Evolutionary conservation across 192 early-diverging fungal genomes (phyloP), one percentile per base, ranked within the genome.

Genomic region (Coemansia sp.): DNA sequence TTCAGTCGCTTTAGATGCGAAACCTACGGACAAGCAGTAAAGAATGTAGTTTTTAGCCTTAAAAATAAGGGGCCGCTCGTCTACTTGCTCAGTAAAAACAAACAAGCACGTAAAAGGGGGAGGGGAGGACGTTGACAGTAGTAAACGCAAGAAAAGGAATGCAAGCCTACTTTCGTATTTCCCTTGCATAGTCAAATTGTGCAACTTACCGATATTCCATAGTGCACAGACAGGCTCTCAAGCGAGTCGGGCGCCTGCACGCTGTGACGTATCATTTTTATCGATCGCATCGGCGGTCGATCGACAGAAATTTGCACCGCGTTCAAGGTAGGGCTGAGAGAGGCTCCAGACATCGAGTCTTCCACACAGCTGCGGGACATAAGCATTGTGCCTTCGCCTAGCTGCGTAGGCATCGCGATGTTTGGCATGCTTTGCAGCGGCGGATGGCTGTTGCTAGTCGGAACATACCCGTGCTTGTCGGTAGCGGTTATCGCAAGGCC

Each of bases 1-100:
- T 81, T 81, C 33, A 81, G 64, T 11, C 78, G 78, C 66, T 76
- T 76, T 34, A 81, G 23, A 26, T 81, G 66, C 48, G 78, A 76
- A 16, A 70, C 59, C 75, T 77, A 77, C 56, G 63, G 12, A 20
- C 44, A 9, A 57, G 41, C 23, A 59, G 57, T 59, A 66, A 35
- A 58, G 8, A 43, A n/a, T n/a, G 63, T 6, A 33, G 15, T 39
- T 51, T 18, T 33, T 20, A 34, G n/a, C 23, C 45, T 23, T 66
- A 44, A 30, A 24, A 59, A 30, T 36, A 66, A 52, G 35, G 35
- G 51, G 30, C 39, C 16, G 18, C 20, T 20, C 6, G n/a, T 18
- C 8, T 18, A 49, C 16, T 8, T 20, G 30, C 30, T 30, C 30
- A 30, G 30, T 30, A 30, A 30, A 3, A 30, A 21, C 20, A 21